These are phyloP conservation scores for Thymus mandschuricus DNA, from an alignment of 257 asterid genomes.

Conservation along the genomic window DNA sequence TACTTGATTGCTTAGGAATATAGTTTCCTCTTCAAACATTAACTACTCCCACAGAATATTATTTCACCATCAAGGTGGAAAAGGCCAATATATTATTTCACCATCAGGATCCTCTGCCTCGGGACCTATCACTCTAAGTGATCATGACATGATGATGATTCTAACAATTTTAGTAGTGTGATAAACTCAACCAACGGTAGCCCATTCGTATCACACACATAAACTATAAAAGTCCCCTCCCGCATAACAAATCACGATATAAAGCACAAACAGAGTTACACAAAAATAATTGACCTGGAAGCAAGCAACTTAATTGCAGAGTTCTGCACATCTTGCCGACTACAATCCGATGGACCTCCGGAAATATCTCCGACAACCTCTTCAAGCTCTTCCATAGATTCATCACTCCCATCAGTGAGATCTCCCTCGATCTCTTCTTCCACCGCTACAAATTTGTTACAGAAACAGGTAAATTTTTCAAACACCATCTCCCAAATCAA, in stretches of 20 bases:
- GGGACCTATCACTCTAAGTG: slow-evolving; percentile 1
- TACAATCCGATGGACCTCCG: slow-evolving; percentile 33
- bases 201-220: neutral
- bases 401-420: slow-evolving; percentile 32
- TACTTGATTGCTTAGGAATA: neutral
- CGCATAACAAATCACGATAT: neutral
- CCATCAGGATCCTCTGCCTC: neutral
- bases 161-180: slow-evolving; percentile 6
- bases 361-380: slow-evolving; percentile 34
- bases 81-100: neutral
- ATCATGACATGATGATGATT: neutral
- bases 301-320: slow-evolving; percentile 68
- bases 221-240: neutral
- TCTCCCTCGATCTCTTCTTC: slow-evolving; percentile 49
- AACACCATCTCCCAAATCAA: slow-evolving; percentile 12
- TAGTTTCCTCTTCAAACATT: neutral
- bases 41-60: neutral
- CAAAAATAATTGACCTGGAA: slow-evolving; percentile 50
- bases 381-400: slow-evolving; percentile 35
- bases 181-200: neutral
- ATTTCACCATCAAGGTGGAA: neutral
- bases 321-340: slow-evolving; percentile 61
- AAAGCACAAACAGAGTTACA: neutral
- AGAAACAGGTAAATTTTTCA: neutral
- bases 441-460: slow-evolving; percentile 35